Percentiles rank a stretch among this genome's conserved stretches.
Conservation (phyloP, 2,329 filamentous ascomycete species). For the Calonectria montana region DNA sequence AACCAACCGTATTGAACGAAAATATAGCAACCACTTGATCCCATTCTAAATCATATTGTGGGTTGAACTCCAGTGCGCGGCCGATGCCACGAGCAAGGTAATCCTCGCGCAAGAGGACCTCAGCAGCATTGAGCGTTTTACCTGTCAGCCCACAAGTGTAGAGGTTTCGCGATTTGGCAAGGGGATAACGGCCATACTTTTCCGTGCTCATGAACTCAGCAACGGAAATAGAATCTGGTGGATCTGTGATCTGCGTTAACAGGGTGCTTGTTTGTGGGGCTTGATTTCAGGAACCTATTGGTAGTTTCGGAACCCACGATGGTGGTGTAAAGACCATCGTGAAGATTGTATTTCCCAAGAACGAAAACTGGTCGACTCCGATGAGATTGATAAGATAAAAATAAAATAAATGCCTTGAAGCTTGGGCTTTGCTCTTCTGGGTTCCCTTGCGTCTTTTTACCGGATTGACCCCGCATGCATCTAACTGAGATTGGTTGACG, state of each 20-base stretch:
- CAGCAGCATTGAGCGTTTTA: neutral
- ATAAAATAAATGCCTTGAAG: neutral
- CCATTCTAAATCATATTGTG: neutral
- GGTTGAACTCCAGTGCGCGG: neutral
- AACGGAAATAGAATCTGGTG: constrained; percentile 60
- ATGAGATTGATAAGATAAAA: neutral
- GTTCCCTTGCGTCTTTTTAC: neutral
- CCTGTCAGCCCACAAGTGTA: constrained; percentile 3
- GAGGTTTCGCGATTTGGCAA: neutral
- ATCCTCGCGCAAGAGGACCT: neutral
- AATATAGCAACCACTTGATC: neutral
- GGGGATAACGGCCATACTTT: neutral
- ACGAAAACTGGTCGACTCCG: neutral
- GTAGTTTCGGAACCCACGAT: constrained; percentile 69
- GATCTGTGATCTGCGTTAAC: constrained; percentile 50
- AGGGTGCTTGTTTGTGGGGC: neutral
- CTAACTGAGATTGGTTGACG: neutral
- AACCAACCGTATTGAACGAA: constrained; percentile 15
- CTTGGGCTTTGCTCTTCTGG: neutral
- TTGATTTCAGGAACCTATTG: constrained; percentile 55
- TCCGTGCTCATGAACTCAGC: constrained; percentile 5
- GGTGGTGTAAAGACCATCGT: constrained; percentile 71
- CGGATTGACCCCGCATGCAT: neutral
- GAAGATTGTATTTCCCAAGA: neutral
- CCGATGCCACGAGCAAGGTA: neutral